Evolutionary conservation across 208 protist species (phyloP).

Genomic region (Giardia muris): DNA sequence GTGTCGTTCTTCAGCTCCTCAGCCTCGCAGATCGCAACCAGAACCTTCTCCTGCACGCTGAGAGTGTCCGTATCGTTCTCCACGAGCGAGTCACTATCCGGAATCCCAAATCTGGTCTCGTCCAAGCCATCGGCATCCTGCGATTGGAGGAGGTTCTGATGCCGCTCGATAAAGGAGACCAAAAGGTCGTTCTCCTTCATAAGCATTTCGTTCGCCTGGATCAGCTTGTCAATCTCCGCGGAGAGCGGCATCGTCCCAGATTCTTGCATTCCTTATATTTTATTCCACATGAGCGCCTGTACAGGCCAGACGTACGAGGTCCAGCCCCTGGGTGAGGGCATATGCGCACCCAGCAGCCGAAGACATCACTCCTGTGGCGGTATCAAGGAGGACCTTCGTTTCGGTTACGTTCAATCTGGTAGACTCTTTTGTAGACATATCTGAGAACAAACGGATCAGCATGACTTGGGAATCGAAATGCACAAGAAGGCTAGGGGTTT

Average conservation of each 20-base stretch:
- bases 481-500: too few relatives aligned
- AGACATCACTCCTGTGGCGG: too few relatives aligned
- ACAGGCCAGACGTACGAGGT: too few relatives aligned
- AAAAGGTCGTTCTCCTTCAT: conserved; percentile 29
- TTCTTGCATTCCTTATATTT: too few relatives aligned
- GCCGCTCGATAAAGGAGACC: background rate
- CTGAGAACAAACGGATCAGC: too few relatives aligned
- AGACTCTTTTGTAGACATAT: too few relatives aligned
- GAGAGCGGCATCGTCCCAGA: background rate
- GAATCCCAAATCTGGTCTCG: background rate
- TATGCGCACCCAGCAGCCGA: too few relatives aligned
- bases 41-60: background rate
- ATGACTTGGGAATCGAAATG: too few relatives aligned
- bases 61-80: background rate
- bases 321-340: too few relatives aligned
- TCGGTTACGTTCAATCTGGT: too few relatives aligned
- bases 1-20: background rate
- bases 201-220: conserved; percentile 21
- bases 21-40: background rate
- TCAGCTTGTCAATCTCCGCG: conserved; percentile 21
- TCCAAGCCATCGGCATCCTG: background rate
- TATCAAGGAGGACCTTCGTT: too few relatives aligned
- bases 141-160: background rate
- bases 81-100: background rate
- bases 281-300: too few relatives aligned